Evolutionary conservation across 2,329 filamentous ascomycete genomes (phyloP).

Genomic region (Sporothrix dimorphospora): DNA sequence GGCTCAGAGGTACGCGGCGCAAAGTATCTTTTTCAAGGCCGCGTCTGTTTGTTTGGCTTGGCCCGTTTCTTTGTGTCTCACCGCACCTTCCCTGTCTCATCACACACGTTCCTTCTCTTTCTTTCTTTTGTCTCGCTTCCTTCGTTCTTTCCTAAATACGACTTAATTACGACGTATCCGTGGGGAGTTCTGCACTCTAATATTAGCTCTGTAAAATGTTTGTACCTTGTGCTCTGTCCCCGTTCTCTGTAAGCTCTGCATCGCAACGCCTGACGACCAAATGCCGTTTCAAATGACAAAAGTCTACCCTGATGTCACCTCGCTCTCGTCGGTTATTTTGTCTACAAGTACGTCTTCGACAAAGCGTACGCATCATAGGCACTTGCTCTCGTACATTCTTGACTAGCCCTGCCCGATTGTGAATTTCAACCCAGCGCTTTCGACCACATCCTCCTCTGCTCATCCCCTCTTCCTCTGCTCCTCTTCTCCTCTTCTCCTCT

Average conservation of each 20-base stretch:
- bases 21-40: constrained; percentile 10
- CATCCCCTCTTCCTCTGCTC: not conserved
- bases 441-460: not conserved
- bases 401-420: not conserved
- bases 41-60: not conserved
- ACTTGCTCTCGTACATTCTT: not conserved
- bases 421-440: constrained; percentile 18
- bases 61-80: constrained; percentile 17
- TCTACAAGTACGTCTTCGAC: not conserved
- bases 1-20: not conserved
- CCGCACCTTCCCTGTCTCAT: constrained; percentile 19
- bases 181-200: not conserved
- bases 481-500: constrained; percentile 20
- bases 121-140: not conserved
- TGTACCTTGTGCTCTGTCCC: not conserved
- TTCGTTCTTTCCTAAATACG: not conserved
- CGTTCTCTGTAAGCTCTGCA: not conserved
- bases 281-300: constrained; percentile 3
- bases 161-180: not conserved
- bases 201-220: not conserved
- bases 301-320: not conserved
- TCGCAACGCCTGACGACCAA: not conserved
- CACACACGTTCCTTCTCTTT: not conserved
- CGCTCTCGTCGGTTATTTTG: not conserved
- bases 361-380: not conserved